A percentile compares a stretch with the other conserved stretches of the same genome.
Conservation (phyloP, 176 grass and related monocot genomes). For the Rhynchospora breviuscula region DNA sequence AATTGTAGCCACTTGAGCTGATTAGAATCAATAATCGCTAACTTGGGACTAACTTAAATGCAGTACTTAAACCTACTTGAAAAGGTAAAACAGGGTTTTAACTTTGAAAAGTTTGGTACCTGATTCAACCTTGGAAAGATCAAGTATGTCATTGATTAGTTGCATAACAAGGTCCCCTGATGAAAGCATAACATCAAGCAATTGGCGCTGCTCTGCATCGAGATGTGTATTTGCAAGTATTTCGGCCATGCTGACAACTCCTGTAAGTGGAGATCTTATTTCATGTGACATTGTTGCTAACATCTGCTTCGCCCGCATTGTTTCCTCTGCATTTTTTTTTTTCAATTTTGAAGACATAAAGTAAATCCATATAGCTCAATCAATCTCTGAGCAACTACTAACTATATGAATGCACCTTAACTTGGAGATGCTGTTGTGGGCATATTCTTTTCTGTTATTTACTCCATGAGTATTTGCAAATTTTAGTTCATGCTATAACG, state of each 20-base stretch:
- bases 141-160: slow-evolving; percentile 95
- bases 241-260: slow-evolving; percentile 90
- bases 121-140: slow-evolving; percentile 98
- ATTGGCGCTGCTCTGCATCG: slow-evolving; percentile 71
- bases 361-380: background rate
- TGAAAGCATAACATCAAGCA: slow-evolving; percentile 91
- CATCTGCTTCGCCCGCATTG: slow-evolving; percentile 97
- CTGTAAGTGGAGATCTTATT: slow-evolving; percentile 91
- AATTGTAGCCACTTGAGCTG: background rate
- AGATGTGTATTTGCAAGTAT: slow-evolving; percentile 70
- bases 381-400: slow-evolving; percentile 13
- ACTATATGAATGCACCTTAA: slow-evolving; percentile 10
- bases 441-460: background rate
- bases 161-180: slow-evolving; percentile 95
- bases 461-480: background rate
- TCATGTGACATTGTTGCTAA: slow-evolving; percentile 95
- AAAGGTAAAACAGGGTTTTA: background rate
- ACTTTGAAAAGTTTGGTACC: slow-evolving; percentile 33
- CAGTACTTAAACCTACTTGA: background rate
- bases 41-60: background rate
- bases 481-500: background rate
- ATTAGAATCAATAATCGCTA: background rate
- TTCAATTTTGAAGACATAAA: background rate
- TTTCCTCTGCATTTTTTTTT: slow-evolving; percentile 56
- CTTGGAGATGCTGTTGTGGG: background rate